phyloP scores from a whole-genome alignment of 2,329 filamentous ascomycete genomes.

The Cladosporium velox region DNA sequence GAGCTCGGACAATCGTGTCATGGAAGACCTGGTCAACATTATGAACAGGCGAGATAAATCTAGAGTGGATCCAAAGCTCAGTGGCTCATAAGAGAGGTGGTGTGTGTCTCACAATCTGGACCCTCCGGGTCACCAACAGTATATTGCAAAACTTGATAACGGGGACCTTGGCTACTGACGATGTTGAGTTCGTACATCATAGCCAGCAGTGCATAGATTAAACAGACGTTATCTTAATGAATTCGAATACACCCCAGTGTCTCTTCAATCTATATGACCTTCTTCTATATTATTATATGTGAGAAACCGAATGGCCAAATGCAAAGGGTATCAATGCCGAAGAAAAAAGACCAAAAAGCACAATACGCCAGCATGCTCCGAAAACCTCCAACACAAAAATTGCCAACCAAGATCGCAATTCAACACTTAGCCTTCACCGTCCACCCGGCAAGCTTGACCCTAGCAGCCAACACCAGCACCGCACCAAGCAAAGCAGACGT shows the following conservation, averaged over 20 bases:
- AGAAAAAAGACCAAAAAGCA: neutral
- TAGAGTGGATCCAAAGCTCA: neutral
- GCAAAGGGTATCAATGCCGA: slow-evolving; percentile 8
- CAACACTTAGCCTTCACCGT: slow-evolving; percentile 26
- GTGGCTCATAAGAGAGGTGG: neutral
- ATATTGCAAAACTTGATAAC: neutral
- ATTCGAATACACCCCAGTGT: neutral
- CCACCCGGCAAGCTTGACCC: slow-evolving; percentile 31
- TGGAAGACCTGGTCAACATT: neutral
- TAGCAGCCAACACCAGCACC: slow-evolving; percentile 28
- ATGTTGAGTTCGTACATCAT: neutral
- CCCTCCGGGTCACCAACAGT: neutral
- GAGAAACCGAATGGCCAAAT: neutral
- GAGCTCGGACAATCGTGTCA: neutral
- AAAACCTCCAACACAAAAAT: neutral
- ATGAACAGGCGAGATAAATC: neutral
- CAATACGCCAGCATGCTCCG: neutral
- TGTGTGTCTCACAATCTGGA: neutral
- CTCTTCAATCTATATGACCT: neutral
- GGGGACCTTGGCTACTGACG: neutral
- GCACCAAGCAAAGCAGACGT: slow-evolving; percentile 26
- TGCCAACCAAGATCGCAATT: neutral
- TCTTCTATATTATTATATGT: neutral
- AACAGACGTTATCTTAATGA: neutral
- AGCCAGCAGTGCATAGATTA: neutral